Conservation (phyloP, 2,329 filamentous ascomycete species). For the Stagonosporopsis chrysanthemi region DNA sequence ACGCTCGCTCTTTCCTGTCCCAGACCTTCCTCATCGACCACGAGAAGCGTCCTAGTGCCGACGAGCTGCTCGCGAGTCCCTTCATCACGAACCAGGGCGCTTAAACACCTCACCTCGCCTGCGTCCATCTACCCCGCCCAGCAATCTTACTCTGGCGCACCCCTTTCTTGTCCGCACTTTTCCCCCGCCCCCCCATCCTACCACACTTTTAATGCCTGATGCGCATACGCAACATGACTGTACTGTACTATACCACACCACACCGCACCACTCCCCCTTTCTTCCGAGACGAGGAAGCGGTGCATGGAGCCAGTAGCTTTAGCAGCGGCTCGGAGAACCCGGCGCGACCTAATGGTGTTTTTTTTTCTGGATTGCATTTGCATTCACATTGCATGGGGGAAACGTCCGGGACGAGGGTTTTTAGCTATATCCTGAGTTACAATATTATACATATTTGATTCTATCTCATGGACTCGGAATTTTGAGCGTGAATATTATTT, state of each 20-base stretch:
- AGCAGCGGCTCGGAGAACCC: conserved; percentile 1
- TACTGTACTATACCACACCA: conserved; percentile 27
- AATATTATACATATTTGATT: not conserved
- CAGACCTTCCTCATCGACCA: conserved; percentile 97
- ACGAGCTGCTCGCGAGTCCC: conserved; percentile 83
- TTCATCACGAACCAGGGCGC: conserved; percentile 75
- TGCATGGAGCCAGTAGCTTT: conserved; percentile 8
- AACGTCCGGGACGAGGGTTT: not conserved
- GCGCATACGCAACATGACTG: conserved; percentile 22
- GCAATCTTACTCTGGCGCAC: not conserved
- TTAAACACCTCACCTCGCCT: conserved; percentile 17
- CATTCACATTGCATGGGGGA: not conserved
- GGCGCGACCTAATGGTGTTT: conserved; percentile 10
- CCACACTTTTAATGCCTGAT: conserved; percentile 20
- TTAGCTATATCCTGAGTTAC: not conserved
- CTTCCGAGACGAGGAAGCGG: not conserved
- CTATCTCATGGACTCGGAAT: too few relatives aligned
- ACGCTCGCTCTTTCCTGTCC: conserved; percentile 82
- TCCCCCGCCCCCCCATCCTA: not conserved
- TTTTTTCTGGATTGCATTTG: conserved; percentile 10
- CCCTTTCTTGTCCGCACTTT: not conserved
- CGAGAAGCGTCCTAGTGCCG: conserved; percentile 87
- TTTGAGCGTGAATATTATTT: too few relatives aligned
- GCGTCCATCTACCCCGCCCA: not conserved
- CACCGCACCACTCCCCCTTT: conserved; percentile 7